phyloP scores from a whole-genome alignment of 768 basidiomycete genomes.

The Lactarius akahatsu region DNA sequence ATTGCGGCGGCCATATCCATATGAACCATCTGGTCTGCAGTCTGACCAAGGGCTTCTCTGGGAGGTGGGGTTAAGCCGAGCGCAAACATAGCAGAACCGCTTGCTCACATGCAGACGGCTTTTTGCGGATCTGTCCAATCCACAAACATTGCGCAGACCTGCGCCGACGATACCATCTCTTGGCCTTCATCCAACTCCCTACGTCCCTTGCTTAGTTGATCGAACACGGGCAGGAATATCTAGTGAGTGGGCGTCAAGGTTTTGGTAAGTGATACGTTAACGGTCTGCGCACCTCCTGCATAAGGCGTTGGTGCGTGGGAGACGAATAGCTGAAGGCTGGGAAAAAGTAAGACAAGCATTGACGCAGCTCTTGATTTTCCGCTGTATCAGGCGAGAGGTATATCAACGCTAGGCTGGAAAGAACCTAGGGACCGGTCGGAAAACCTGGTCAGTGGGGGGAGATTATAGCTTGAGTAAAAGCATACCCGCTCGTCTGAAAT shows the following conservation, averaged over 20 bases:
- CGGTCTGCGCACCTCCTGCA: slow-evolving; percentile 56
- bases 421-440: slow-evolving; percentile 38
- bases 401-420: slow-evolving; percentile 50
- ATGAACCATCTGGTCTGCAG: slow-evolving; percentile 46
- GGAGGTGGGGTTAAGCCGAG: slow-evolving; percentile 6
- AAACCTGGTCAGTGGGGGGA: neutral
- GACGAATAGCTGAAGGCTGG: slow-evolving; percentile 86
- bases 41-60: slow-evolving; percentile 45
- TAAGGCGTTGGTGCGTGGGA: slow-evolving; percentile 64
- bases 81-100: slow-evolving; percentile 16
- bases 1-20: slow-evolving; percentile 57
- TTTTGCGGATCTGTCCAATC: slow-evolving; percentile 90
- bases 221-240: slow-evolving; percentile 72
- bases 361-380: slow-evolving; percentile 79
- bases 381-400: slow-evolving; percentile 81
- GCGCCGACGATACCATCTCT: slow-evolving; percentile 68
- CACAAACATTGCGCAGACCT: slow-evolving; percentile 74
- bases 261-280: neutral
- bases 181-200: slow-evolving; percentile 69
- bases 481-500: slow-evolving; percentile 66
- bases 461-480: neutral
- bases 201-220: slow-evolving; percentile 55
- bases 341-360: slow-evolving; percentile 86
- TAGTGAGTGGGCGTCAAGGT: slow-evolving; percentile 33
- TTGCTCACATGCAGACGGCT: slow-evolving; percentile 52